Evolutionary conservation across 768 basidiomycete genomes (phyloP), one percentile per base, ranked within the genome.

Genomic region (Tricholoma terreum): DNA sequence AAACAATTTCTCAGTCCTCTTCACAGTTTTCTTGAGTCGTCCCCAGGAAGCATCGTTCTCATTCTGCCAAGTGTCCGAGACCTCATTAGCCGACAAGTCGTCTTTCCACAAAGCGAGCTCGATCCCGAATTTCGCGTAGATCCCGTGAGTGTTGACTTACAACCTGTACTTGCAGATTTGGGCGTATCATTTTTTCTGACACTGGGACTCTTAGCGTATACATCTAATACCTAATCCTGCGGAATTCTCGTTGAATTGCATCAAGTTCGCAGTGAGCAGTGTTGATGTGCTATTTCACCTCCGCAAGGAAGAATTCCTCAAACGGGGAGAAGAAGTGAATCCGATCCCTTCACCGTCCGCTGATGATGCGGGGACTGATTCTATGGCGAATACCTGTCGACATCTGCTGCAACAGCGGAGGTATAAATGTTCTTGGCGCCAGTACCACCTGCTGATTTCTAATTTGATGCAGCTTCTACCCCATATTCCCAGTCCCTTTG

Each of bases 251-350:
- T 73, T 99, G 59, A 94, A 98, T 68, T 90, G 85, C 42, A 73
- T 97, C 46, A 76, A 82, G 3, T 90, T 99, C 63, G 90, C 83
- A 2, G 80, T 84, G 12, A 88, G 83, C n/a, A 92, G 90, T 60
- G 84, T 92, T 22, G 97, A 99, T 69, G 82, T 87, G 0, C 73
- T 98, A 19, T 96, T 94, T 74, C 94, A 97, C 67, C 78, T 98
- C 1, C 83, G 86, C 51, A 91, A 87, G 63, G 90, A 96, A 61
- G 91, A 96, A 68, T 84, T 85, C 57, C 74, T 87, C 60, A 87
- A 84, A 67, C 79, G 82, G 24, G 86, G 84, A 1, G 77, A 81
- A 53, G 90, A 89, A 56, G 75, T 83, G 2, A 83, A 84, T 35
- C 69, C 87, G 1, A 63, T 80, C 9, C 59, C 68, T 4, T 60